Base-by-base conservation (phyloP, 176 grass and related monocot species). In the Phyllostachys edulis region DNA sequence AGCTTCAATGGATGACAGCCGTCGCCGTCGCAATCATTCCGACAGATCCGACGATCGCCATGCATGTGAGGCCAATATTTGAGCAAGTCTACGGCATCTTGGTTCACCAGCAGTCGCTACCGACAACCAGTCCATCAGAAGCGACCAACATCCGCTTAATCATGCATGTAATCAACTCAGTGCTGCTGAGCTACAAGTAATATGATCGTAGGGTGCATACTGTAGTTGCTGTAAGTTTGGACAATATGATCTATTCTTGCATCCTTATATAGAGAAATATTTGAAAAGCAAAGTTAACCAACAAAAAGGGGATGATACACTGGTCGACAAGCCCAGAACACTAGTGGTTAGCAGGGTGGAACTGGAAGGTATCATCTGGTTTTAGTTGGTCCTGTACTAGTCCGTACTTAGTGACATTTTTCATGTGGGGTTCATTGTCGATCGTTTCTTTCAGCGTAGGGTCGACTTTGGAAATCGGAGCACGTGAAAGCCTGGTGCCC, bases 171-270 rank as follows among this genome's bases (percentile, higher is more conserved):
- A 87, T 98, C 61, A 90, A 91, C 78, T 93, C 91, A 21, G 93
- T 98, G 71, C 88, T 98, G 63, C 85, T 90, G 77, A 88, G 73
- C 83, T 91, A 87, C 62, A 95, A 98, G 73, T 98, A 87, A 97
- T 89, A 9, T 5, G 5, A 49, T 70, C 17, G 3, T 55, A 24
- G 74, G 29, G 13, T 11, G 44, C 24, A 16, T 79, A 73, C 71
- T 5, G 13, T 69, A 67, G 46, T 26, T 66, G 21, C 27, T 45
- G 9, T 47, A 75, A 55, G 79, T 82, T 36, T 82, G 50, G 49
- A 44, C 34, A 88, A 51, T 52, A 54, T 71, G 44, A 17, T 67
- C 41, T 74, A 60, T 61, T 83, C 38, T 44, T 15, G 46, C 34
- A 40, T 47, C 61, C 29, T 34, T 94, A 89, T 94, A 92, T 54